Evolutionary conservation across 2,329 filamentous ascomycete genomes (phyloP).

Genomic region (Aspergillus ustus): DNA sequence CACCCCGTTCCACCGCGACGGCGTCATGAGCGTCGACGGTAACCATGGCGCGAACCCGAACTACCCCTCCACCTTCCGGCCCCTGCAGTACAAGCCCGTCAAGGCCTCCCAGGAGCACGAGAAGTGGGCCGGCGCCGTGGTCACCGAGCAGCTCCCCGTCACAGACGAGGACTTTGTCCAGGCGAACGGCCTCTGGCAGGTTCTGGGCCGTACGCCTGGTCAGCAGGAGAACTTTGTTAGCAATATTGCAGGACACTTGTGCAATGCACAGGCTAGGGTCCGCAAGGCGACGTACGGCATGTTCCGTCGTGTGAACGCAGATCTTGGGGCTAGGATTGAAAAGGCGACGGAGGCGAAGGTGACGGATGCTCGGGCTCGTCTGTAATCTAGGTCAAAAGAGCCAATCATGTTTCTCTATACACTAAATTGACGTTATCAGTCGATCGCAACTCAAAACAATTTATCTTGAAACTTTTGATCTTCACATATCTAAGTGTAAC

Average conservation of each 20-base stretch:
- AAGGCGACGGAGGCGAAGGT: slow-evolving; percentile 55
- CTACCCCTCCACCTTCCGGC: slow-evolving; percentile 53
- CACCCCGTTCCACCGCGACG: slow-evolving; percentile 74
- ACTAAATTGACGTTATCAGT: not conserved
- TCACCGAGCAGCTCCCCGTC: slow-evolving; percentile 47
- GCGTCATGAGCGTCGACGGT: slow-evolving; percentile 68
- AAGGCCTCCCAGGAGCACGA: slow-evolving; percentile 50
- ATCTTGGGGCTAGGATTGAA: slow-evolving; percentile 59
- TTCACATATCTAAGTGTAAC: too few species aligned
- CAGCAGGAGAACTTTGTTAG: slow-evolving; percentile 66
- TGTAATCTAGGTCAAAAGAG: slow-evolving; percentile 27
- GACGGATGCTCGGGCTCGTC: slow-evolving; percentile 29
- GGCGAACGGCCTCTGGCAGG: slow-evolving; percentile 49
- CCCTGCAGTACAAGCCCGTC: slow-evolving; percentile 43
- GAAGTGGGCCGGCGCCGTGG: slow-evolving; percentile 47
- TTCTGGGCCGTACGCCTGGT: slow-evolving; percentile 50
- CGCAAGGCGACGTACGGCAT: slow-evolving; percentile 64
- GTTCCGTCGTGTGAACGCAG: slow-evolving; percentile 61
- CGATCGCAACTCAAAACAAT: too few species aligned
- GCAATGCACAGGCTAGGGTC: slow-evolving; percentile 58
- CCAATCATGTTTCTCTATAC: not conserved
- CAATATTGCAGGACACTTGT: slow-evolving; percentile 64
- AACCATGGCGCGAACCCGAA: slow-evolving; percentile 66
- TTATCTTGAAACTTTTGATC: too few species aligned
- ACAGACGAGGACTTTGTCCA: slow-evolving; percentile 52